Percentiles rank a stretch among this genome's conserved stretches.
These are phyloP conservation scores for Hanseniaspora osmophila DNA, from an alignment of 805 yeast species.

Conservation along the genomic window DNA sequence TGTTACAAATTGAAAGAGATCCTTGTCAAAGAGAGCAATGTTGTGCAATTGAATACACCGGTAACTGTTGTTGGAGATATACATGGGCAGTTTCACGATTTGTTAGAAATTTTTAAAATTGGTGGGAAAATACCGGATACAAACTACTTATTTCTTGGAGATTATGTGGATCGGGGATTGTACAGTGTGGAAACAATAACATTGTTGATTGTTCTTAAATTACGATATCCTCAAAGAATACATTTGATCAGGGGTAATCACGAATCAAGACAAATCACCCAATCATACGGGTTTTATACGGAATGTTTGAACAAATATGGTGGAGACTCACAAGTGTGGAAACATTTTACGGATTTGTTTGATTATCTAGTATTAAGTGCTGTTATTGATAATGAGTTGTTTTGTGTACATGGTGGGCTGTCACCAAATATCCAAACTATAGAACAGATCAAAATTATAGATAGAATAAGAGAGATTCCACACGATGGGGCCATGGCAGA, in stretches of 20 bases:
- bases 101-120: conserved; percentile 80
- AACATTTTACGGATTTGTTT: conserved; percentile 78
- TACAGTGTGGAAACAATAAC: conserved; percentile 89
- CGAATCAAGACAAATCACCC: conserved; percentile 92
- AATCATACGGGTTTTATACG: conserved; percentile 90
- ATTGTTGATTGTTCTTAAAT: conserved; percentile 63
- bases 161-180: conserved; percentile 90
- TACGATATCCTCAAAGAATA: conserved; percentile 77
- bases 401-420: conserved; percentile 94
- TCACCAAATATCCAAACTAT: conserved; percentile 90
- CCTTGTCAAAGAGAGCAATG: conserved; percentile 69
- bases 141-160: conserved; percentile 85
- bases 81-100: conserved; percentile 92
- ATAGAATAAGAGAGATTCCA: conserved; percentile 87
- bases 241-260: conserved; percentile 86
- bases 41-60: conserved; percentile 71
- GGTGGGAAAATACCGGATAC: conserved; percentile 92
- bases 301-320: conserved; percentile 89
- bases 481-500: conserved; percentile 99
- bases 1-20: conserved; percentile 76
- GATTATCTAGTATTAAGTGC: conserved; percentile 83
- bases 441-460: conserved; percentile 82
- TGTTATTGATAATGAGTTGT: conserved; percentile 76
- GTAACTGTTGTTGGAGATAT: conserved; percentile 95
- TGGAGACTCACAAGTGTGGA: conserved; percentile 61